These are phyloP conservation scores for Xylogone sp. DNA, from an alignment of 2,329 filamentous ascomycete genomes.

Conservation along the genomic window DNA sequence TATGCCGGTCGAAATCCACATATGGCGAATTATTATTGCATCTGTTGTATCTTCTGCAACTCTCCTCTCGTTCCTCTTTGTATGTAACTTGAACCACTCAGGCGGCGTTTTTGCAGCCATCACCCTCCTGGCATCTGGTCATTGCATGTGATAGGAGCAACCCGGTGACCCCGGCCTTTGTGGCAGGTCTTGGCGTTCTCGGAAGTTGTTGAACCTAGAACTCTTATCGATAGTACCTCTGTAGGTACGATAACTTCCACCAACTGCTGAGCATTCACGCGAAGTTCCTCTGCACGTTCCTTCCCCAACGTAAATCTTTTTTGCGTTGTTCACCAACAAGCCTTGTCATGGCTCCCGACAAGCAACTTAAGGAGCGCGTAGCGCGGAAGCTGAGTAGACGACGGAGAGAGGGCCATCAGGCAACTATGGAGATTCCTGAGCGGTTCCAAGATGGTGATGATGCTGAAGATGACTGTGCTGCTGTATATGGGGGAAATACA, in stretches of 20 bases:
- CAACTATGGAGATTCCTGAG: slow-evolving; percentile 51
- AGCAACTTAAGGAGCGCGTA: slow-evolving; percentile 35
- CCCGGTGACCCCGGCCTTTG: neutral
- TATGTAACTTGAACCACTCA: no score
- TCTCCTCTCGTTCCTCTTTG: no score
- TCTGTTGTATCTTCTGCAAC: neutral
- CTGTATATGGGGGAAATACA: slow-evolving; percentile 42
- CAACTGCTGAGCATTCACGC: neutral
- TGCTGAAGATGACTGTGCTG: slow-evolving; percentile 57
- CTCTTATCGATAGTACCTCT: slow-evolving; percentile 4
- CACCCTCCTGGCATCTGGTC: neutral
- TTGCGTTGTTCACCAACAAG: slow-evolving; percentile 1
- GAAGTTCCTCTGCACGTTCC: neutral
- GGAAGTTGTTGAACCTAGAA: neutral
- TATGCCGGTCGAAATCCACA: neutral
- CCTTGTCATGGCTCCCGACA: slow-evolving; percentile 32
- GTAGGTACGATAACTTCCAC: neutral
- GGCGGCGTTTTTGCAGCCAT: no score
- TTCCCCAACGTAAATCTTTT: slow-evolving; percentile 8
- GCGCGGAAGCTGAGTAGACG: slow-evolving; percentile 39
- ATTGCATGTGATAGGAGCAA: neutral
- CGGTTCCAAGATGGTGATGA: slow-evolving; percentile 55
- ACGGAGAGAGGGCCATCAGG: slow-evolving; percentile 35
- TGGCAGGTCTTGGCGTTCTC: neutral
- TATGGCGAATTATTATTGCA: neutral